A percentile compares a stretch with the other conserved stretches of the same genome.
phyloP scores from a whole-genome alignment of 768 basidiomycete species.

The Boletus reticuloceps region DNA sequence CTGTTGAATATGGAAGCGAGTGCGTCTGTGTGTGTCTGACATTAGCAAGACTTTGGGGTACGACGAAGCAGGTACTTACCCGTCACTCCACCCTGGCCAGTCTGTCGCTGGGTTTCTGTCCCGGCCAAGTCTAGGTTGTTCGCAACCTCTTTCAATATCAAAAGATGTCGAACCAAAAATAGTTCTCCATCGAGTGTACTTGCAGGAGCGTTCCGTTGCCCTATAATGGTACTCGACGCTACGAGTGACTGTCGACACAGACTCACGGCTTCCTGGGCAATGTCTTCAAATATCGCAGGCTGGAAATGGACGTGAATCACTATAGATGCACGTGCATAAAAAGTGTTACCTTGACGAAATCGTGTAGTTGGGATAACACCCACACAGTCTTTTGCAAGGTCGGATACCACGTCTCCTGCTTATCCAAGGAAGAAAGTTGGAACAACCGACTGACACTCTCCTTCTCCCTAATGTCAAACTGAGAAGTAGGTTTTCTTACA shows the following conservation, averaged over 20 bases:
- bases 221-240: slow-evolving; percentile 65
- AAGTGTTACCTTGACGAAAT: slow-evolving; percentile 83
- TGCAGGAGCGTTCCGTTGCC: slow-evolving; percentile 42
- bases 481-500: slow-evolving; percentile 42
- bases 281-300: slow-evolving; percentile 96
- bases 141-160: slow-evolving; percentile 90
- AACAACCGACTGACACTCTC: slow-evolving; percentile 69
- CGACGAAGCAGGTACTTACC: slow-evolving; percentile 35
- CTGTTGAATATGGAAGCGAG: slow-evolving; percentile 31
- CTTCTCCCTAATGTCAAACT: slow-evolving; percentile 58
- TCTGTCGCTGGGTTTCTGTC: slow-evolving; percentile 41
- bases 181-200: slow-evolving; percentile 68
- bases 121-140: slow-evolving; percentile 66
- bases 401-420: slow-evolving; percentile 89
- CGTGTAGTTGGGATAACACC: slow-evolving; percentile 86
- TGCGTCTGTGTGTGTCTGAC: slow-evolving; percentile 20
- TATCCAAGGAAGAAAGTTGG: slow-evolving; percentile 65
- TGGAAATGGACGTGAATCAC: slow-evolving; percentile 31
- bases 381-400: slow-evolving; percentile 85
- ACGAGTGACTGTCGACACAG: slow-evolving; percentile 82
- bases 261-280: slow-evolving; percentile 88
- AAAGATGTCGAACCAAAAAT: slow-evolving; percentile 86
- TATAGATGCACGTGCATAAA: background rate
- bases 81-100: slow-evolving; percentile 53
- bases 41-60: background rate